These are phyloP conservation scores for Saccharomycopsis lassenensis DNA, from an alignment of 805 yeast species.

Conservation along the genomic window DNA sequence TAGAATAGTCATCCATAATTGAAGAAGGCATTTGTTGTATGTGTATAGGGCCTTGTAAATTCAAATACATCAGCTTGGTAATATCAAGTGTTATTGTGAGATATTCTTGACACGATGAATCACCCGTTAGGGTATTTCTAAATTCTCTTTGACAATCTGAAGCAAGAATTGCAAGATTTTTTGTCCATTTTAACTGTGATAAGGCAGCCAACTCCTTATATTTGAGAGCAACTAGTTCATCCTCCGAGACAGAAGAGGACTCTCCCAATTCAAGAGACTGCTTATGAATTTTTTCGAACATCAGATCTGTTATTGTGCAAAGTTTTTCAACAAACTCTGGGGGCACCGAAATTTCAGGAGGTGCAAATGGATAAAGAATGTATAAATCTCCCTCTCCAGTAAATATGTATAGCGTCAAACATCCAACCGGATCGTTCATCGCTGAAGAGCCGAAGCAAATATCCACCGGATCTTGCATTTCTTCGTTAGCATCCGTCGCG, in stretches of 20 bases:
- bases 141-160: too few species aligned
- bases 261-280: too few species aligned
- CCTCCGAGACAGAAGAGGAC: too few species aligned
- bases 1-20: conserved; percentile 2
- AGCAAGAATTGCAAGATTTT: conserved; percentile 1
- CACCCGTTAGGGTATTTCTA: too few species aligned
- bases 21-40: conserved; percentile 5
- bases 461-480: conserved; percentile 19
- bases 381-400: conserved; percentile 49
- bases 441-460: conserved; percentile 21
- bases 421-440: conserved; percentile 29
- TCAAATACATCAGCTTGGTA: too few species aligned
- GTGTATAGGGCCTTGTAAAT: conserved; percentile 15
- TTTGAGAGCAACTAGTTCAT: too few species aligned
- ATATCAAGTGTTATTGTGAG: too few species aligned
- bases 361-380: conserved; percentile 54
- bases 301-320: too few species aligned
- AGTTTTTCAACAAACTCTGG: conserved; percentile 6
- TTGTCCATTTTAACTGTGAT: not conserved
- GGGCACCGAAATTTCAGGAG: conserved; percentile 32
- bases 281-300: too few species aligned
- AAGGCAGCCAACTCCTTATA: too few species aligned
- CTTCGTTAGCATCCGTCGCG: not conserved
- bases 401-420: conserved; percentile 41
- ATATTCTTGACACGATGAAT: too few species aligned